These are phyloP conservation scores for Sequoia sempervirens DNA, from an alignment of 75 land plant genomes.

Conservation along the genomic window DNA sequence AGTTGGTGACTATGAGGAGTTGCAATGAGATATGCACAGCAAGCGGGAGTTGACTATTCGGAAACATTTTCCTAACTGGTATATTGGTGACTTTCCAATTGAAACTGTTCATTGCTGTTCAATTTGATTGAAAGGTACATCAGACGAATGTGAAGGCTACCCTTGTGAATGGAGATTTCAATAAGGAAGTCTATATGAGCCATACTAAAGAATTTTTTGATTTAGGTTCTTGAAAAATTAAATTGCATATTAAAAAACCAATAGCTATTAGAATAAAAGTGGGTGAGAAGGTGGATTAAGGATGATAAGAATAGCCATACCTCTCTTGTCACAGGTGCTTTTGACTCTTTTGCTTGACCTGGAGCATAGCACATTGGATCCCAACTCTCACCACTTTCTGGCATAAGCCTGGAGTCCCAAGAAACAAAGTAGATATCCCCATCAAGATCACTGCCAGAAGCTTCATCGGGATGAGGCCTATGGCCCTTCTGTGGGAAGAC, in stretches of 20 bases:
- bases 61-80: no score
- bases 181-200: no score
- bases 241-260: background rate
- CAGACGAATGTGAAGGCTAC: no score
- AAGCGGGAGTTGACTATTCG: no score
- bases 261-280: background rate
- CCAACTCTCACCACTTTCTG: conserved; percentile 64
- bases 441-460: conserved; percentile 96
- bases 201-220: no score
- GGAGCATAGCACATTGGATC: conserved; percentile 77
- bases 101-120: no score
- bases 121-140: no score
- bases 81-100: no score
- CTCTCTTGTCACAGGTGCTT: conserved; percentile 26
- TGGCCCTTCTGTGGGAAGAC: conserved; percentile 88
- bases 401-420: conserved; percentile 79
- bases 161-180: no score
- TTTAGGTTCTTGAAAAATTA: background rate
- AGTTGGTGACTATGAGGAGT: no score
- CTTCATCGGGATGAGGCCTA: conserved; percentile 90
- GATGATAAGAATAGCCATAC: conserved; percentile 24
- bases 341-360: conserved; percentile 19
- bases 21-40: no score
- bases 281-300: background rate
- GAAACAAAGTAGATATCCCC: conserved; percentile 90